Evolutionary conservation across 192 early-diverging fungal genomes (phyloP).

Genomic region (Phlyctochytrium bullatum): DNA sequence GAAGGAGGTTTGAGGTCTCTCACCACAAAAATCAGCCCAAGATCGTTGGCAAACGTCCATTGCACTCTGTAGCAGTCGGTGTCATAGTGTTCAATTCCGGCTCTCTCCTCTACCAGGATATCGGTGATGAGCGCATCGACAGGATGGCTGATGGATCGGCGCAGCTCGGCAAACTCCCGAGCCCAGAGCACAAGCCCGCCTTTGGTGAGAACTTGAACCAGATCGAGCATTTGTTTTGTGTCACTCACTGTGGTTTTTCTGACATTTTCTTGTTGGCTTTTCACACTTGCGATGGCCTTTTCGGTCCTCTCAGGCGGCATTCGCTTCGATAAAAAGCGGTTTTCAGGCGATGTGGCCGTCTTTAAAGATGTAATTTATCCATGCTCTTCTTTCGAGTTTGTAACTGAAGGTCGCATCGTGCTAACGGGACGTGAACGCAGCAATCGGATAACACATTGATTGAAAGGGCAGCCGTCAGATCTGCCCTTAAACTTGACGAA

Average conservation of each 20-base stretch:
- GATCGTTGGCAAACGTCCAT: slow-evolving; percentile 32
- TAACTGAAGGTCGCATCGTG: too few species aligned
- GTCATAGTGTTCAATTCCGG: slow-evolving; percentile 49
- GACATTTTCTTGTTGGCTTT: slow-evolving; percentile 23
- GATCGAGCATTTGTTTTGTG: slow-evolving; percentile 71
- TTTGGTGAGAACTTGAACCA: slow-evolving; percentile 77
- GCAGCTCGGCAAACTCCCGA: slow-evolving; percentile 56
- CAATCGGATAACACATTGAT: too few species aligned
- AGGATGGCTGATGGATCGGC: slow-evolving; percentile 38
- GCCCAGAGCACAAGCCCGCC: slow-evolving; percentile 88
- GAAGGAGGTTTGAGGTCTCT: slow-evolving; percentile 6
- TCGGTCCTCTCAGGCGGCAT: slow-evolving; percentile 78
- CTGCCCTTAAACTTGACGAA: too few species aligned
- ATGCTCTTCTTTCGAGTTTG: too few species aligned
- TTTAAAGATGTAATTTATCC: slow-evolving; percentile 63
- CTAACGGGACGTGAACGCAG: too few species aligned
- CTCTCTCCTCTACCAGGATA: slow-evolving; percentile 74
- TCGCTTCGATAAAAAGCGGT: slow-evolving; percentile 78
- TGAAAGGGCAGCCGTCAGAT: too few species aligned
- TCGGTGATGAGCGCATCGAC: slow-evolving; percentile 72
- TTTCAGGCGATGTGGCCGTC: slow-evolving; percentile 72
- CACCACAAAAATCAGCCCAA: slow-evolving; percentile 35
- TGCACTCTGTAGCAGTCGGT: slow-evolving; percentile 61
- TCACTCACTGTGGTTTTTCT: slow-evolving; percentile 35
- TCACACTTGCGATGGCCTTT: slow-evolving; percentile 52